A percentile compares a stretch with the other conserved stretches of the same genome.
Evolutionary conservation across 192 early-diverging fungal genomes (phyloP).

Genomic region (Backusella morwellensis): DNA sequence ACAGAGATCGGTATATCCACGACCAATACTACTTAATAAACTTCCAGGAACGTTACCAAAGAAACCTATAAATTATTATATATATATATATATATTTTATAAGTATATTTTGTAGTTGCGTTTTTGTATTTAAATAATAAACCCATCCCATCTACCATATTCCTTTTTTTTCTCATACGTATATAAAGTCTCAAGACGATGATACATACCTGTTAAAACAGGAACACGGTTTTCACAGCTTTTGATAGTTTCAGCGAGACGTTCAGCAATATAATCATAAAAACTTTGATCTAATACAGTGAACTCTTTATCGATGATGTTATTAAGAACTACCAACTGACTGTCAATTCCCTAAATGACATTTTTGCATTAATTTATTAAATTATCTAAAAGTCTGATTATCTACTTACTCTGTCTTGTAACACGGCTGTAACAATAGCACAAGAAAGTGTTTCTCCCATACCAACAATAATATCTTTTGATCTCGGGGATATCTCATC

Average conservation of each 20-base stretch:
- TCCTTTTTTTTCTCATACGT: not conserved
- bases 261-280: constrained; percentile 75
- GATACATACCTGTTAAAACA: constrained; percentile 63
- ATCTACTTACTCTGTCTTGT: constrained; percentile 39
- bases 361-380: not conserved
- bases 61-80: constrained; percentile 50
- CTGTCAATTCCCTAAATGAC: constrained; percentile 66
- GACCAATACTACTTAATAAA: constrained; percentile 81
- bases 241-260: constrained; percentile 49
- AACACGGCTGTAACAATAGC: constrained; percentile 75
- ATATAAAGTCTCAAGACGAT: not conserved
- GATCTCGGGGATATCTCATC: constrained; percentile 92
- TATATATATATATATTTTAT: too few relatives aligned
- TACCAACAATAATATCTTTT: constrained; percentile 84
- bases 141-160: not conserved
- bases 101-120: not conserved
- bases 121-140: not conserved
- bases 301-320: constrained; percentile 69
- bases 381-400: not conserved
- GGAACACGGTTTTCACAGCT: constrained; percentile 59
- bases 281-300: constrained; percentile 79
- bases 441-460: constrained; percentile 87
- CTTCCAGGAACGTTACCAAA: constrained; percentile 90
- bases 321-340: constrained; percentile 77
- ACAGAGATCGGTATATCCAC: constrained; percentile 92